Evolutionary conservation across 2,329 filamentous ascomycete species (phyloP), one percentile per base, ranked within the genome.

Genomic region (Cladosporium sp.): DNA sequence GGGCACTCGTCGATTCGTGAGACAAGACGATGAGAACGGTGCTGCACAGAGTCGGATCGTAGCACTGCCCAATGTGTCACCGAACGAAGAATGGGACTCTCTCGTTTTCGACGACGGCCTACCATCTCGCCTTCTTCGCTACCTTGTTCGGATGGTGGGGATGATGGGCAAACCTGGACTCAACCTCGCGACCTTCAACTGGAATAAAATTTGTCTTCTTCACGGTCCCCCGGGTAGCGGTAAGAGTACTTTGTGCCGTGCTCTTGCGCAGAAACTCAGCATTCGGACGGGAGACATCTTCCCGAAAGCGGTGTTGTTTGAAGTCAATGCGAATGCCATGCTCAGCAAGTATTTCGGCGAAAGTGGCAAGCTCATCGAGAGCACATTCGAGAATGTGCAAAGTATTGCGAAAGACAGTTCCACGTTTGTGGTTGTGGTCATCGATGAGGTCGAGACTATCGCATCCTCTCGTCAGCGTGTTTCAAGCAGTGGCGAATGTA

Each of bases 361-460:
- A 50, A 74, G 70, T 51, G 68, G 70, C 3, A 70, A 71, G 43
- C 65, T 71, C 7, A 67, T 77, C 1, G 64, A 64, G 11, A 57
- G 64, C 6, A 66, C 74, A 2, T 76, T 77, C 53, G 68, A 69
- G 3, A 62, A 60, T 7, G 67, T 78, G 11, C 43, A 55, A 22
- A 25, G 29, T 2, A 57, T 67, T 46, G 67, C 68, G 4, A 61
- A 69, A 25, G 72, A 76, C 29, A 62, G 67, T 1, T 62, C 61
- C 29, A 69, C 64, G 1, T 63, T 78, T 3, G 58, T 73, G 13
- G 71, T 70, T 41, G 68, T 78, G 0, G 60, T 77, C 15, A 70
- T 78, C 32, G 75, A 78, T 50, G 75, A 78, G 52, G 68, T 78
- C 13, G 75, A 78, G 53, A 75, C 69, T 2, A 59, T 78, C 15